Percentiles rank a stretch among this genome's conserved stretches.
Conservation (phyloP, 2,329 filamentous ascomycete genomes). For the Calonectria pseudoturangicola region DNA sequence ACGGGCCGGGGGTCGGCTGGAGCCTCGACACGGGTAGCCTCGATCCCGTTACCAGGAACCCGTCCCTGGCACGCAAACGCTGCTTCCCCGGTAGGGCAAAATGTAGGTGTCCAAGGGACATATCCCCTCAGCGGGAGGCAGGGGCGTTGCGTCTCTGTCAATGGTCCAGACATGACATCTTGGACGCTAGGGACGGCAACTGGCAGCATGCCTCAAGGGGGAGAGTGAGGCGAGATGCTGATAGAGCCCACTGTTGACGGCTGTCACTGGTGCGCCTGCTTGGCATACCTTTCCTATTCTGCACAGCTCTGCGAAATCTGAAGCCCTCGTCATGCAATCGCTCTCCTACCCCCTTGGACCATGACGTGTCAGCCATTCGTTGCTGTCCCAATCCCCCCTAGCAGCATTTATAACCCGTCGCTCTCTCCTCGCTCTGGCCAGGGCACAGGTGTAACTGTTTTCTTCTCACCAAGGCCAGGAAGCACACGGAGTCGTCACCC, state of each 20-base stretch:
- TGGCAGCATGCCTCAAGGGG: not conserved
- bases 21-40: constrained; percentile 45
- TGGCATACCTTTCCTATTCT: not conserved
- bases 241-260: not conserved
- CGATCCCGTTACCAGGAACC: constrained; percentile 41
- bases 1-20: constrained; percentile 14
- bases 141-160: not conserved
- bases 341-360: not conserved
- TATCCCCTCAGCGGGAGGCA: not conserved
- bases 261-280: constrained; percentile 1
- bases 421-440: constrained; percentile 43
- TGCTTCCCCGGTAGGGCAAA: constrained; percentile 39
- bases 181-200: not conserved
- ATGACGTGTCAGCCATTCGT: constrained; percentile 36
- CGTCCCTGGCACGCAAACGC: constrained; percentile 42
- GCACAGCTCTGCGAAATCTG: not conserved
- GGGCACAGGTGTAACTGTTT: constrained; percentile 48
- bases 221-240: not conserved
- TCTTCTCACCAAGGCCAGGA: constrained; percentile 27
- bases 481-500: constrained; percentile 28
- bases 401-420: constrained; percentile 38
- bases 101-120: constrained; percentile 19
- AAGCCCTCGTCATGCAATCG: not conserved
- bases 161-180: not conserved
- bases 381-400: constrained; percentile 20